Evolutionary conservation across 1,284 basidiomycete species (phyloP), one percentile per base, ranked within the genome.

Genomic region (Ganoderma meredithae): DNA sequence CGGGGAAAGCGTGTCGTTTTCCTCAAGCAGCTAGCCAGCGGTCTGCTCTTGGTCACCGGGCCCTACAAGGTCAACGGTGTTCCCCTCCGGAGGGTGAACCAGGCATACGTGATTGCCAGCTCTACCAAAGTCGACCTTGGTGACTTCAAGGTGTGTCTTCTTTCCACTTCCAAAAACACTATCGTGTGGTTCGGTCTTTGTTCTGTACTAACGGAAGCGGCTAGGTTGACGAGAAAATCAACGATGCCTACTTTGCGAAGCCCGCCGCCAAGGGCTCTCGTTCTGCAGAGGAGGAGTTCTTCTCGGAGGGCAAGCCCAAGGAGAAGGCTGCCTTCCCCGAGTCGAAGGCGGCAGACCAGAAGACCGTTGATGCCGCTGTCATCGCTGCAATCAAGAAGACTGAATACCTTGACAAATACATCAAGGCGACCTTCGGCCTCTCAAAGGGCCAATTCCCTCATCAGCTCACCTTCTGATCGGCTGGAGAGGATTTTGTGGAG

Each of bases 21-120:
- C 86, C 86, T 99, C 84, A 98, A 98, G 90, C 96, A 98, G 87
- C 86, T 99, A 81, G 89, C 90, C 77, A 95, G 94, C 74, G 97
- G 97, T 72, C 85, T 99, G 76, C 85, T 99, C 77, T 88, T 99
- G 82, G 96, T 99, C 78, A 97, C 96, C 63, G 98, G 98, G 71
- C 98, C 98, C 67, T 99, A 91, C 91, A 98, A 97, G 90, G 80
- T 99, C 82, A 99, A 99, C 85, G 98, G 98, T 83, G 98, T 99
- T 58, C 98, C 98, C 76, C 88, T 99, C 80, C 91, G 97, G 81
- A 91, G 98, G 82, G 97, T 99, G 73, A 98, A 97, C 88, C 97
- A 99, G 88, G 96, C 98, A 68, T 99, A 99, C 83, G 97, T 98
- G 72, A 99, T 99, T 79, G 96, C 97, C 72, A 99, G 98, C 72